Conservation (phyloP, 257 asterid genomes). For the Datura wrightii region DNA sequence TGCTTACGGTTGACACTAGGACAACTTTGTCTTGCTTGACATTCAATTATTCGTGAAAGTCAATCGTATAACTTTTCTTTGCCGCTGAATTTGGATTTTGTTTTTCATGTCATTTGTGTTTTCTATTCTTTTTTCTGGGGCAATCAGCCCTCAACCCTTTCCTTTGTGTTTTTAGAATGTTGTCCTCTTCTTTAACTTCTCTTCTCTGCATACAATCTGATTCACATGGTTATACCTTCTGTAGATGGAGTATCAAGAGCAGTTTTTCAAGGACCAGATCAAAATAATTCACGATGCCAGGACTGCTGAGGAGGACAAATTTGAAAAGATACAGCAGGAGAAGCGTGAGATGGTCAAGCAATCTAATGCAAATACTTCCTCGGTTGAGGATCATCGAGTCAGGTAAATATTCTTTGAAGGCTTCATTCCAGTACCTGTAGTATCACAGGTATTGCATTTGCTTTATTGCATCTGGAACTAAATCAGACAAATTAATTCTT, state of each 20-base stretch:
- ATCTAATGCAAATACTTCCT: slow-evolving; percentile 20
- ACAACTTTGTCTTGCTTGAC: slow-evolving; percentile 1
- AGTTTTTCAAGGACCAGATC: slow-evolving; percentile 25
- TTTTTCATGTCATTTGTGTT: not conserved
- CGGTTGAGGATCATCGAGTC: not conserved
- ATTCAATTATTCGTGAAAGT: not conserved
- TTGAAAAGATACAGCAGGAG: slow-evolving; percentile 28
- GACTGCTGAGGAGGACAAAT: slow-evolving; percentile 11
- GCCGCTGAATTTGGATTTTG: not conserved
- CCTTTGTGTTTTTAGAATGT: not conserved
- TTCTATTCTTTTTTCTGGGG: not conserved
- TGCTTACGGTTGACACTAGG: not conserved
- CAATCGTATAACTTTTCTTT: not conserved
- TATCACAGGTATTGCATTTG: not conserved
- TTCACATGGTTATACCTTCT: not conserved
- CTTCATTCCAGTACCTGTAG: not conserved
- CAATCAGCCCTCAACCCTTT: not conserved
- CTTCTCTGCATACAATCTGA: not conserved
- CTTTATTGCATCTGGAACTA: not conserved
- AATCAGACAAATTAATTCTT: not conserved
- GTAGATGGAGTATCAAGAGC: slow-evolving; percentile 27
- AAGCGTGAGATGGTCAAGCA: slow-evolving; percentile 10
- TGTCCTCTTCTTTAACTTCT: not conserved
- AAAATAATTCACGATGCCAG: not conserved
- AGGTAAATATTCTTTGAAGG: slow-evolving; percentile 13